A percentile compares a stretch with the other conserved stretches of the same genome.
Conservation (phyloP, 352 stramenopile genomes). For the Phytophthora fragariaefolia region DNA sequence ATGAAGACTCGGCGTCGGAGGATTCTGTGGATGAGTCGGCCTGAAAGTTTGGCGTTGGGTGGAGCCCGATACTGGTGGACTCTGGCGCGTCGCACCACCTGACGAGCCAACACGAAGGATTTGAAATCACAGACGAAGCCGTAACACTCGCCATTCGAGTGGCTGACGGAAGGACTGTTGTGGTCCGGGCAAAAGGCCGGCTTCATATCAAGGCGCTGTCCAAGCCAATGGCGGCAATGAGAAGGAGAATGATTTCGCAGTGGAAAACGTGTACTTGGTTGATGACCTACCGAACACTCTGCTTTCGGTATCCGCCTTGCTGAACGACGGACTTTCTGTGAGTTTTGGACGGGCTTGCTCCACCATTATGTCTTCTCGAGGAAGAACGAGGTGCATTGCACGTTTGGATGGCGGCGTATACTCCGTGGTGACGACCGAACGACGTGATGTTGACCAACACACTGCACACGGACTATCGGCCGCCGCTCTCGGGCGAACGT, state of each 20-base stretch:
- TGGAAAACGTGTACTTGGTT: background rate
- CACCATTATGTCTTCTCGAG: background rate
- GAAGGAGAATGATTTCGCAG: background rate
- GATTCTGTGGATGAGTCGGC: too few species aligned
- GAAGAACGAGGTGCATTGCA: background rate
- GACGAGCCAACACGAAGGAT: background rate
- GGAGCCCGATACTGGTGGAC: background rate
- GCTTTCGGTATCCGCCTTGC: background rate
- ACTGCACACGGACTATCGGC: background rate
- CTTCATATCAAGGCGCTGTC: background rate
- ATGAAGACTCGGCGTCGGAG: too few species aligned
- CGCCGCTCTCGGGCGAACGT: background rate
- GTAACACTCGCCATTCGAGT: background rate
- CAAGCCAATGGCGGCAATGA: background rate
- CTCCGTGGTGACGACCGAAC: background rate
- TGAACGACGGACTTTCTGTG: background rate
- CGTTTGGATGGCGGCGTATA: background rate
- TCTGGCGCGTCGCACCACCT: background rate
- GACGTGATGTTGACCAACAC: background rate
- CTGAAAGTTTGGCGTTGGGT: background rate
- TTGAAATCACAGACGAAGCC: background rate
- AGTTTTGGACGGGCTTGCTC: background rate
- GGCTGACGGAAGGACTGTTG: background rate
- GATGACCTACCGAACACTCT: background rate
- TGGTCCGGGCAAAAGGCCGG: background rate